Percentiles rank a stretch among this genome's conserved stretches.
Evolutionary conservation across 2,329 filamentous ascomycete genomes (phyloP).

Genomic region (Hypoxylon sp.): DNA sequence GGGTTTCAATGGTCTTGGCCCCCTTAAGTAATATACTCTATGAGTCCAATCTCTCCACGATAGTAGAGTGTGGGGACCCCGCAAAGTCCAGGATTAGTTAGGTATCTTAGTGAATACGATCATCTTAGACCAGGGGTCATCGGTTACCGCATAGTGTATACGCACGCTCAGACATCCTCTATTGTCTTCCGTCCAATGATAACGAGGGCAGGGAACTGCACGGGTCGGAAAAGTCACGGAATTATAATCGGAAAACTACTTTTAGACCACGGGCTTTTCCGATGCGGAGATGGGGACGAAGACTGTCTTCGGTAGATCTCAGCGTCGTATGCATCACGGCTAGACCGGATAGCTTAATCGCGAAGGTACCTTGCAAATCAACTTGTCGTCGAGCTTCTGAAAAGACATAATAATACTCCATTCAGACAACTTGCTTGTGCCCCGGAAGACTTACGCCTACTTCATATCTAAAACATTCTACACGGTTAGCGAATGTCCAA

Average conservation of each 20-base stretch:
- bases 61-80: conserved; percentile 18
- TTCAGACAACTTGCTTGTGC: background rate
- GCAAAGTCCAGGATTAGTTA: conserved; percentile 18
- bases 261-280: conserved; percentile 3
- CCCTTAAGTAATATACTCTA: conserved; percentile 1
- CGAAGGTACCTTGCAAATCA: background rate
- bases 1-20: background rate
- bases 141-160: conserved; percentile 4
- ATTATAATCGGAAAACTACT: conserved; percentile 7
- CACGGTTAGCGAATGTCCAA: background rate
- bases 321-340: conserved; percentile 10
- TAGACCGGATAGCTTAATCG: background rate
- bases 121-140: conserved; percentile 3
- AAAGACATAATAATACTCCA: conserved; percentile 14
- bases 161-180: background rate
- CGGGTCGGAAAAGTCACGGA: conserved; percentile 4
- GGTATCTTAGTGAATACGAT: conserved; percentile 1
- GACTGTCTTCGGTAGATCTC: conserved; percentile 8
- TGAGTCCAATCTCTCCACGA: background rate
- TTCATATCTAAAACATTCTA: background rate
- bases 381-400: background rate
- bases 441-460: background rate
- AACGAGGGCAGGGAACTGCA: background rate
- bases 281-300: conserved; percentile 16
- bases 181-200: background rate